These are phyloP conservation scores for Mesembryanthemum crystallinum DNA, from an alignment of 148 eudicot species.

Conservation along the genomic window DNA sequence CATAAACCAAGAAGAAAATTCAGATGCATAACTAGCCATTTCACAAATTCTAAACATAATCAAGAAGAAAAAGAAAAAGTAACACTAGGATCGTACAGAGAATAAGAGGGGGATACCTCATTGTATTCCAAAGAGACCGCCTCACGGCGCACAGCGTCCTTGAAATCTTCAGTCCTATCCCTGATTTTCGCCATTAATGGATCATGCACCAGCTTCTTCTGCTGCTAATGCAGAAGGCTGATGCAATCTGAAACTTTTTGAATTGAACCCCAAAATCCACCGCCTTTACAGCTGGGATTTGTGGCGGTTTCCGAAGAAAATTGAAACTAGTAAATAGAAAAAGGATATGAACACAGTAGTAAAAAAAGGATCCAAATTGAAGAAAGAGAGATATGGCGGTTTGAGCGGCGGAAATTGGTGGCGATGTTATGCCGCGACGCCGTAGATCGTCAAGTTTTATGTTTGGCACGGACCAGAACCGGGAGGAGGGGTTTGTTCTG, in stretches of 20 bases:
- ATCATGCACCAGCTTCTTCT: slow-evolving; percentile 5
- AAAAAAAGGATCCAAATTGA: too few species aligned
- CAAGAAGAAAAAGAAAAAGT: not conserved
- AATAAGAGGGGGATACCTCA: slow-evolving; percentile 48
- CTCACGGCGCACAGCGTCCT: slow-evolving; percentile 71
- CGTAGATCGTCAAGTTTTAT: too few species aligned
- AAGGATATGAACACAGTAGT: too few species aligned
- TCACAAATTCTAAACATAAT: not conserved
- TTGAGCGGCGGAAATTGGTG: too few species aligned
- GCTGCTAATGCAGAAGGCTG: not conserved
- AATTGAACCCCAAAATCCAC: not conserved
- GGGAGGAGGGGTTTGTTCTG: too few species aligned
- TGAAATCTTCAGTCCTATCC: slow-evolving; percentile 88
- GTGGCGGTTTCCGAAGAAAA: too few species aligned
- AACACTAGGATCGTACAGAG: not conserved
- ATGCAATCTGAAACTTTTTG: not conserved
- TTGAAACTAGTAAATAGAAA: too few species aligned
- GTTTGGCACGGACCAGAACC: too few species aligned
- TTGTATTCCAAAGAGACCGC: slow-evolving; percentile 64
- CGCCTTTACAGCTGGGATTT: too few species aligned
- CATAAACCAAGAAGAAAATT: not conserved
- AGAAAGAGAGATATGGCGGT: too few species aligned
- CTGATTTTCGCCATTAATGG: slow-evolving; percentile 61
- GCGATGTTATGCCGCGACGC: too few species aligned
- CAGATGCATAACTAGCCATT: not conserved